A percentile compares a stretch with the other conserved stretches of the same genome.
Conservation (phyloP, 805 yeast species). For the Naumovozyma dairenensis region DNA sequence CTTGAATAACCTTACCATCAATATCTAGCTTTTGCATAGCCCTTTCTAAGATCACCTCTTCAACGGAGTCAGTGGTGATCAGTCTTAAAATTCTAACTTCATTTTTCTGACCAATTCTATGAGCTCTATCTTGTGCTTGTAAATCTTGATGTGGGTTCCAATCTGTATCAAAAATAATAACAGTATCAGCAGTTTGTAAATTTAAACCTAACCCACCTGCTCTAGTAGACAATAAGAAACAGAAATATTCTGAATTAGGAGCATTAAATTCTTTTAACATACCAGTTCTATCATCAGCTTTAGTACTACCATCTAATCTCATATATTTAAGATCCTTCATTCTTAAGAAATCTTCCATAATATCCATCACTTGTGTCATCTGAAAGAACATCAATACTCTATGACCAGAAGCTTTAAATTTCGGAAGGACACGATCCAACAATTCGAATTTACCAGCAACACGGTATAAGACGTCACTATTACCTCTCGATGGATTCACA, state of each 20-base stretch:
- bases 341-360: conserved; percentile 75
- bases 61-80: conserved; percentile 74
- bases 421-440: conserved; percentile 64
- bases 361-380: conserved; percentile 86
- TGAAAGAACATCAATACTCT: conserved; percentile 76
- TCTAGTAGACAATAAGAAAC: conserved; percentile 71
- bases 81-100: conserved; percentile 75
- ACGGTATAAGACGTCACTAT: conserved; percentile 65
- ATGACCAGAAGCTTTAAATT: conserved; percentile 64
- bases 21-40: conserved; percentile 78
- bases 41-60: conserved; percentile 71
- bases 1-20: conserved; percentile 84
- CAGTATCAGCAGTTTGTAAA: conserved; percentile 82
- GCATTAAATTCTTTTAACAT: conserved; percentile 68
- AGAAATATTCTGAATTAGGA: conserved; percentile 66
- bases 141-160: conserved; percentile 91
- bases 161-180: conserved; percentile 76
- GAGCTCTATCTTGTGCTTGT: conserved; percentile 87
- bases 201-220: conserved; percentile 86
- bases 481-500: conserved; percentile 50
- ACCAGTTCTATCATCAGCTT: conserved; percentile 73
- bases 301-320: conserved; percentile 75
- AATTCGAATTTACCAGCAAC: conserved; percentile 74
- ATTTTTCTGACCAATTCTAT: conserved; percentile 82
- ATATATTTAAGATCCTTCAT: conserved; percentile 57